phyloP scores from a whole-genome alignment of 2,329 filamentous ascomycete species.

The Sporothrix mexicana region DNA sequence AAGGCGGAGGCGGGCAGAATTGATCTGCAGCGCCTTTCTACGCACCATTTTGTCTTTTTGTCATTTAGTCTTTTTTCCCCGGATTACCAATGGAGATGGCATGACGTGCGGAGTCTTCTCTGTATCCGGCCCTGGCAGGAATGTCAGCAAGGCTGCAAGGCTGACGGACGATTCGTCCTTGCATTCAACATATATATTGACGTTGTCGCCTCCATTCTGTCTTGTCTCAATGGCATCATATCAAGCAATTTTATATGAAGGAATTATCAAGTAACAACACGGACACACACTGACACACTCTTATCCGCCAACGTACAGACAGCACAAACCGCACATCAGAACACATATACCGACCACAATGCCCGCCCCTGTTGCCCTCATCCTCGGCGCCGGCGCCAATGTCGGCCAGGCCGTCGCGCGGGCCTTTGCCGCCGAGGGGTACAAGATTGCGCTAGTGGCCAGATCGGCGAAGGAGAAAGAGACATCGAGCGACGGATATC shows the following conservation, averaged over 20 bases:
- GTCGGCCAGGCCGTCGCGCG: constrained; percentile 47
- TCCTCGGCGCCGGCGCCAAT: constrained; percentile 53
- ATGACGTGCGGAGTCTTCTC: neutral
- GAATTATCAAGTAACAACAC: too few relatives aligned
- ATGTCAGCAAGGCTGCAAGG: neutral
- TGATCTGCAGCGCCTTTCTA: too few relatives aligned
- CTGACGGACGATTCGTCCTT: constrained; percentile 5
- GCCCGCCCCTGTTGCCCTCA: constrained; percentile 43
- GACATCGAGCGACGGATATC: constrained; percentile 40
- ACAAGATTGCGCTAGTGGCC: constrained; percentile 50
- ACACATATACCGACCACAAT: neutral
- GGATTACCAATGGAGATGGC: neutral
- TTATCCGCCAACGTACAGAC: neutral
- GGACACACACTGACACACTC: too few relatives aligned
- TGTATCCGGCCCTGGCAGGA: neutral
- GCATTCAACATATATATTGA: neutral
- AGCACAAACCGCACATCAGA: neutral
- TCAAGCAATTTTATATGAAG: too few relatives aligned
- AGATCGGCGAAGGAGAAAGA: constrained; percentile 45
- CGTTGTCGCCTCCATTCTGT: neutral
- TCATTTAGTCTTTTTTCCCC: neutral
- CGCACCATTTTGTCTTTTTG: too few relatives aligned
- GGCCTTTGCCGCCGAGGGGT: constrained; percentile 50
- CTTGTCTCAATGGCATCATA: too few relatives aligned
- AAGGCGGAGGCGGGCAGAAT: neutral